Percentiles rank a stretch among this genome's conserved stretches.
phyloP scores from a whole-genome alignment of 352 stramenopile genomes.

The Thalassiosira mediterranea region DNA sequence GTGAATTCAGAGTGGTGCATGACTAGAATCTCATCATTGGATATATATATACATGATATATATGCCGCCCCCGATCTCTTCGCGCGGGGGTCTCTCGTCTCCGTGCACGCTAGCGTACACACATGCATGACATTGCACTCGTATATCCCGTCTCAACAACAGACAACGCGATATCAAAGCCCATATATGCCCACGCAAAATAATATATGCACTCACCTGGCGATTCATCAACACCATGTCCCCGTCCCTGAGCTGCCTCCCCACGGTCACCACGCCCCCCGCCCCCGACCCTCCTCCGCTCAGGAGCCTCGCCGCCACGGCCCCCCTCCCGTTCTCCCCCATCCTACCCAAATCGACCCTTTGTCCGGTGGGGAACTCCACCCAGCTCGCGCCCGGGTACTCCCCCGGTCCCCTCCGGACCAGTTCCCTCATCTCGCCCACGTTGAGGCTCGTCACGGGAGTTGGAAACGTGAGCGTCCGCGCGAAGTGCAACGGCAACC shows the following conservation, averaged over 20 bases:
- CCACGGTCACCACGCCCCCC: constrained; percentile 91
- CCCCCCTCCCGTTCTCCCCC: constrained; percentile 90
- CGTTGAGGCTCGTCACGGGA: constrained; percentile 97
- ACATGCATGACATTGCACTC: too few species aligned
- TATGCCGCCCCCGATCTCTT: too few species aligned
- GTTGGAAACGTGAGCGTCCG: constrained; percentile 98
- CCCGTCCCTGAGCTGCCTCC: constrained; percentile 95
- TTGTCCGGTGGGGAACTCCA: constrained; percentile 93
- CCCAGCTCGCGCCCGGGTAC: constrained; percentile 97
- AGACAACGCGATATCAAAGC: too few species aligned
- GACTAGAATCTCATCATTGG: constrained; percentile 80
- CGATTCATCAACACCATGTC: constrained; percentile 99
- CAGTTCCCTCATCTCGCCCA: constrained; percentile 94
- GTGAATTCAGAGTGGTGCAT: constrained; percentile 85
- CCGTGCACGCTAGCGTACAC: too few species aligned
- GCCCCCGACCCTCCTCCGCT: too few species aligned
- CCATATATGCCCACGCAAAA: too few species aligned
- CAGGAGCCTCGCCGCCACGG: constrained; percentile 95
- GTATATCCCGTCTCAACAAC: too few species aligned
- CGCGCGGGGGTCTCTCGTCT: too few species aligned
- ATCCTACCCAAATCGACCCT: constrained; percentile 95
- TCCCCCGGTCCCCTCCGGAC: constrained; percentile 95
- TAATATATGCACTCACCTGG: constrained; percentile 85
- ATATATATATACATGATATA: too few species aligned
- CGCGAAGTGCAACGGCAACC: constrained; percentile 97